Conservation (phyloP, 225 moss, liverwort and hornwort genomes). For the Anthoceros angustus region DNA sequence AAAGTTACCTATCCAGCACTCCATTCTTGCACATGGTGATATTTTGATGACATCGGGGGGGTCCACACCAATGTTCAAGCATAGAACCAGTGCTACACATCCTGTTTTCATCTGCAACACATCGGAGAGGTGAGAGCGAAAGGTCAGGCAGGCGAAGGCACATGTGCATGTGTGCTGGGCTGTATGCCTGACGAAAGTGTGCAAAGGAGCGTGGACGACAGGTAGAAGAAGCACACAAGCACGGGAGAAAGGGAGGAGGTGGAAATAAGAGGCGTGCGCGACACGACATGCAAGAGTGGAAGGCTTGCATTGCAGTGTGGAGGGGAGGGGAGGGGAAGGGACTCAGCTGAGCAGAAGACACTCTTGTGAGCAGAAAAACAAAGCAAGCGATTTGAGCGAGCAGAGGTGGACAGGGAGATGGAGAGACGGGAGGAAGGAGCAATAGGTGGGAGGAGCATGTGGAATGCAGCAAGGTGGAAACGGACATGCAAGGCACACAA, state of each 20-base stretch:
- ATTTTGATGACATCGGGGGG: constrained; percentile 99
- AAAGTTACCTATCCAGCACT: constrained; percentile 87
- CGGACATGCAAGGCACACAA: not conserved
- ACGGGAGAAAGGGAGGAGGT: too few relatives aligned
- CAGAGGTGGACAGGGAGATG: not conserved
- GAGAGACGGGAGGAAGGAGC: not conserved
- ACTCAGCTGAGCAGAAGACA: not conserved
- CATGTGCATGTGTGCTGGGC: not conserved
- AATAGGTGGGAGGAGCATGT: not conserved
- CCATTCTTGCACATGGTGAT: constrained; percentile 92
- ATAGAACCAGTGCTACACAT: constrained; percentile 86
- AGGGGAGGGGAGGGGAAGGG: constrained; percentile 6
- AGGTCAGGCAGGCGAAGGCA: not conserved
- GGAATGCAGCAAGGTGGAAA: not conserved
- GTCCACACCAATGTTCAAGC: constrained; percentile 94
- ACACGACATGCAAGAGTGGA: not conserved
- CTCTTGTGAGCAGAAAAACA: not conserved
- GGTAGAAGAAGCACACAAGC: too few relatives aligned
- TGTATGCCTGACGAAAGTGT: too few relatives aligned
- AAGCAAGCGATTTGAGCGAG: not conserved
- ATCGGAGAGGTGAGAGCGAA: not conserved
- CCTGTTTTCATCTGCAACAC: constrained; percentile 86
- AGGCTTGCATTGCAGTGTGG: not conserved
- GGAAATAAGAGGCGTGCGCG: too few relatives aligned
- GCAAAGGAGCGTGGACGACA: too few relatives aligned